Conservation (phyloP, 176 grass and related monocot species). For the Oryza meyeriana region DNA sequence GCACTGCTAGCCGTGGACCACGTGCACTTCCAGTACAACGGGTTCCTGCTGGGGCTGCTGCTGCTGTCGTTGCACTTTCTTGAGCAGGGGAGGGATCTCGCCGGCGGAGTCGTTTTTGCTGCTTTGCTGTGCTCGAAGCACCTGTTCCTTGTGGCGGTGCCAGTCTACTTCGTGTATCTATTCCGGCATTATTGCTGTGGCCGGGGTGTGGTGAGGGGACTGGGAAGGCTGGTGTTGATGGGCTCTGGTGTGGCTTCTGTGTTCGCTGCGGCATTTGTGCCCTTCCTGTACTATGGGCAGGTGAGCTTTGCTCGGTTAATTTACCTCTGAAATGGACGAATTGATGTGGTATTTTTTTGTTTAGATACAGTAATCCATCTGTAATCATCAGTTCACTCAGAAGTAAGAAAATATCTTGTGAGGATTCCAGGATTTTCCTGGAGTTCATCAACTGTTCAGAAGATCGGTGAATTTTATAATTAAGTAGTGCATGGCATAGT, state of each 20-base stretch:
- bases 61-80: conserved; percentile 63
- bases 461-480: background rate
- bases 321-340: background rate
- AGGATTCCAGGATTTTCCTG: background rate
- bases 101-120: conserved; percentile 63
- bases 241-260: conserved; percentile 55
- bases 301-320: conserved; percentile 30
- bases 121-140: conserved; percentile 83
- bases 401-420: background rate
- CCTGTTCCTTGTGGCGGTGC: conserved; percentile 75
- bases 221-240: conserved; percentile 54
- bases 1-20: conserved; percentile 77
- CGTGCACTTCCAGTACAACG: conserved; percentile 88
- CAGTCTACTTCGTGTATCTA: conserved; percentile 79
- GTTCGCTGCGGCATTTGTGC: conserved; percentile 61
- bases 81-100: conserved; percentile 69
- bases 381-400: background rate
- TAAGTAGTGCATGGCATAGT: background rate
- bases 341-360: background rate
- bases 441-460: background rate
- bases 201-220: conserved; percentile 48
- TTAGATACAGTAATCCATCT: background rate
- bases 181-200: conserved; percentile 81
- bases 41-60: conserved; percentile 63
- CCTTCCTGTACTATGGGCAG: conserved; percentile 83